Evolutionary conservation across 192 early-diverging fungal species (phyloP), one percentile per base, ranked within the genome.

Genomic region (Podila clonocystis): DNA sequence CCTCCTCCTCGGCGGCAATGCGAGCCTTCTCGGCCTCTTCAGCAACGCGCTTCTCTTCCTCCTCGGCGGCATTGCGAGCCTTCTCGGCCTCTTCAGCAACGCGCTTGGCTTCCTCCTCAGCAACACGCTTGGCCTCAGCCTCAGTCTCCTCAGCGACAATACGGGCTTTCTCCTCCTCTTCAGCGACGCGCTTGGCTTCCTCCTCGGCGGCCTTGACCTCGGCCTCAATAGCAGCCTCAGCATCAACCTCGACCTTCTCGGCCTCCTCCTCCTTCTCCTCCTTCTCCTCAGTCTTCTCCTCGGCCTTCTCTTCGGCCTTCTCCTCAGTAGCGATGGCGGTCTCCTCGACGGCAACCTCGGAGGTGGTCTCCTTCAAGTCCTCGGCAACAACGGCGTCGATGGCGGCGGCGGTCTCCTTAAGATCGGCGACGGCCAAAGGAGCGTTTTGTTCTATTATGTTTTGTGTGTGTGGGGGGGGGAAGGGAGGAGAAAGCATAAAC

Each of bases 121-220:
- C 36, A 38, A 38, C 36, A 8, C 36, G 36, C 36, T 45, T 45
- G 13, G 41, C 41, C 41, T 45, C 41, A 17, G 41, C 41, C 41
- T 45, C 41, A 1, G 41, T 15, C 41, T 45, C 41, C 41, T 45
- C 41, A 45, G 41, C 41, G 15, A 15, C 41, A 15, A 45, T 4
- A 8, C 41, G 41, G 3, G 64, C 64, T 29, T 66, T 31, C 29
- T 66, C 50, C 67, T 68, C 66, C 9, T 68, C 66, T 11, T 68
- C 66, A 55, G 64, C 58, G 11, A 61, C 22, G 9, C 67, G 67
- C 24, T 34, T 55, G 28, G 9, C 66, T 20, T 67, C 66, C 9
- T 67, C 66, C 4, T 36, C 66, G 31, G 64, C 65, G n/a, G 65
- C 65, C 30, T 30, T 34, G 49, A 26, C 57, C 19, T 63, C 52